Base-by-base conservation (phyloP, 1,284 basidiomycete species). In the Inonotus obliquus region DNA sequence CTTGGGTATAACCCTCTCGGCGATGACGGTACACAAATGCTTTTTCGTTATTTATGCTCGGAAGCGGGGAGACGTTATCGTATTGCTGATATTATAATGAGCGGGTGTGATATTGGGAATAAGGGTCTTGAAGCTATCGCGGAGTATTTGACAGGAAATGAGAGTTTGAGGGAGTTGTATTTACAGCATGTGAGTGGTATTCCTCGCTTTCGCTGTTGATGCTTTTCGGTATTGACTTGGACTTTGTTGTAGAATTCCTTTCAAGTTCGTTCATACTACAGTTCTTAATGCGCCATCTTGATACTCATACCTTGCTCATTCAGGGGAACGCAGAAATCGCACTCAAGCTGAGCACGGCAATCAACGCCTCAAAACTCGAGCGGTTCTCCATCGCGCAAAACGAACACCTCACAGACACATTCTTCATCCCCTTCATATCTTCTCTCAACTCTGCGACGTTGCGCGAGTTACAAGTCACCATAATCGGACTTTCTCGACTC, bases 1-100 rank as follows among this genome's bases (percentile, higher is more conserved):
- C 68, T 88, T 23, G 80, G 82, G 7, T 80, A 86, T 64, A 89
- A 86, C 65, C 65, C 75, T 13, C 78, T 89, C 2, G 79, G 80
- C 2, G 81, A 87, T 67, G 79, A 81, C 17, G 87, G 87, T n/a
- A 77, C 81, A 65, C 74, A 75, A 29, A 71, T 74, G 9, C 71
- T 89, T 6, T 86, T 88, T 68, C 71, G 73, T 32, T 87, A 81
- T 66, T 76, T 89, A 7, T 71, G 73, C 37, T 83, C 84, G 4
- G 65, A 72, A 14, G 65, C 74, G 21, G 85, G 82, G 7, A 72
- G 74, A 54, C 75, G 72, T 59, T 76, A 85, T 68, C 73, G 71
- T 56, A 76, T 89, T 61, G 68, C 72, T 1, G 81, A 86, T 64
- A 84, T 89, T 48, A 78, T 74, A 65, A 70, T 89, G 60, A 85